Evolutionary conservation across 441 rosid species (phyloP).

Genomic region (Corymbia calophylla): DNA sequence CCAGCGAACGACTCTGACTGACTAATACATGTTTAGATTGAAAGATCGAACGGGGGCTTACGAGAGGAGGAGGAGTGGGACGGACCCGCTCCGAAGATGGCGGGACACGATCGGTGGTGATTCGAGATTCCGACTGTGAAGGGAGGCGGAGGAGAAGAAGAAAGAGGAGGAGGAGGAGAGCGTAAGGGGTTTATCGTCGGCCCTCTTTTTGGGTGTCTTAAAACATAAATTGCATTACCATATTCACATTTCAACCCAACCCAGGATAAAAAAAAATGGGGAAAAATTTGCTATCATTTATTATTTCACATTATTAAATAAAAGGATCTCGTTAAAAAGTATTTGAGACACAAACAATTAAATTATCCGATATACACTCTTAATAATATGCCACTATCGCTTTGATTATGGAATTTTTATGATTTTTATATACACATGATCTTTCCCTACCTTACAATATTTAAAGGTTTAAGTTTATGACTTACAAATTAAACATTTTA

Average conservation of each 20-base stretch:
- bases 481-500: background rate
- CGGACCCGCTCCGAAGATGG: background rate
- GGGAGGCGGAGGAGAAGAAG: background rate
- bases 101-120: background rate
- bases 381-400: accelerated
- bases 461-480: background rate
- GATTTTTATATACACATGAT: background rate
- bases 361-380: background rate
- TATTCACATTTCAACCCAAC: background rate
- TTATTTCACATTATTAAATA: background rate
- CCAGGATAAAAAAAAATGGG: background rate
- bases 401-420: accelerated
- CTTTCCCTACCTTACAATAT: accelerated
- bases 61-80: background rate
- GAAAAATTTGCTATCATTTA: background rate
- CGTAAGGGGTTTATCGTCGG: background rate
- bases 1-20: background rate
- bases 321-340: background rate
- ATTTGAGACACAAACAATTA: background rate
- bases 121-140: background rate
- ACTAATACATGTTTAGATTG: background rate
- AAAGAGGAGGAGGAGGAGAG: background rate
- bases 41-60: background rate
- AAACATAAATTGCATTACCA: background rate
- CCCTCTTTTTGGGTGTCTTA: background rate